A percentile compares a stretch with the other conserved stretches of the same genome.
Conservation (phyloP, 2,329 filamentous ascomycete species). For the Penicillium sp. region DNA sequence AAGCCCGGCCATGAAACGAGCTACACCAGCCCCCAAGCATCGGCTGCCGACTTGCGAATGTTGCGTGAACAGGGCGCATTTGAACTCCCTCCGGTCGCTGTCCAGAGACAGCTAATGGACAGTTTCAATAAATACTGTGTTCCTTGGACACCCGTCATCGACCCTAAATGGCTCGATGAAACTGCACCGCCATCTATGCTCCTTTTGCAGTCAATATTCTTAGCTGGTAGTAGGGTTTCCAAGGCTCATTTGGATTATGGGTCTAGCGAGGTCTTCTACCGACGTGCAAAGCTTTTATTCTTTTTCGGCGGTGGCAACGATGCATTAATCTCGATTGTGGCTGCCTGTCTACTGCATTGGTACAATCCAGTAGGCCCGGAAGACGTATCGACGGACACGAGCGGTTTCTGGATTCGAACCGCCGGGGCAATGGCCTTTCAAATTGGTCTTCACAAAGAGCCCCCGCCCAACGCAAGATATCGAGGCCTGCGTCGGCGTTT, state of each 20-base stretch:
- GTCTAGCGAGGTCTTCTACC: constrained; percentile 31
- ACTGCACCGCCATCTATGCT: constrained; percentile 27
- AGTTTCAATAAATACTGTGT: constrained; percentile 42
- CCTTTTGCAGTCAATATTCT: constrained; percentile 37
- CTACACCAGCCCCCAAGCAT: constrained; percentile 21
- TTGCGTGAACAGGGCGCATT: constrained; percentile 25
- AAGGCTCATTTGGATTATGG: constrained; percentile 31
- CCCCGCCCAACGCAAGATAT: constrained; percentile 32
- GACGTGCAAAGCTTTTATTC: constrained; percentile 33
- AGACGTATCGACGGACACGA: constrained; percentile 41
- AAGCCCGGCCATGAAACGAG: constrained; percentile 25
- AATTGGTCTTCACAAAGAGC: constrained; percentile 44
- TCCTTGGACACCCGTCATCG: constrained; percentile 44
- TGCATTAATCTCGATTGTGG: constrained; percentile 41
- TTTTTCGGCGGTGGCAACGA: constrained; percentile 35
- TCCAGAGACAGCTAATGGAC: constrained; percentile 39
- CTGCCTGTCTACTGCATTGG: constrained; percentile 42
- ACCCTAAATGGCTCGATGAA: constrained; percentile 41
- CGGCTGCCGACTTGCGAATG: constrained; percentile 22
- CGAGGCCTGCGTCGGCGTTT: constrained; percentile 40
- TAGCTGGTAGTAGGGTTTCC: constrained; percentile 43
- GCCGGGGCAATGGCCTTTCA: constrained; percentile 45
- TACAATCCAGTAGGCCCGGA: constrained; percentile 46
- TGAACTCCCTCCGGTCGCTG: constrained; percentile 22
- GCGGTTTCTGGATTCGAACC: constrained; percentile 43